Conservation (phyloP, 148 eudicot species). For the Chenopodium album region DNA sequence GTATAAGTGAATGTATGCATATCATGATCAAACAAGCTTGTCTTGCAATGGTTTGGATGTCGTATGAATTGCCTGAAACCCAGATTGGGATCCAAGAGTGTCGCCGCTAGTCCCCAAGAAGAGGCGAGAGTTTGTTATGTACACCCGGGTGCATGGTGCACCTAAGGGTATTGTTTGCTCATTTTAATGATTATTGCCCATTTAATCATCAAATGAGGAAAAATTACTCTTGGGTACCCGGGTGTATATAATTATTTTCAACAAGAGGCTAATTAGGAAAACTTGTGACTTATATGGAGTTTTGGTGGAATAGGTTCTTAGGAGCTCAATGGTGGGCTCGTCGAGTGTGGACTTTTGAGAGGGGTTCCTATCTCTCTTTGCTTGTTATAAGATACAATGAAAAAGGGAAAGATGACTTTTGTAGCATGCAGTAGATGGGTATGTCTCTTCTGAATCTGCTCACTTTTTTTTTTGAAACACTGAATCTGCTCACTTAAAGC, state of each 20-base stretch:
- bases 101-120: not conserved
- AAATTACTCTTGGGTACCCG: no score
- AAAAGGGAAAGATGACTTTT: not conserved
- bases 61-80: not conserved
- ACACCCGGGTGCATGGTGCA: no score
- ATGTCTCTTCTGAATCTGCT: no score
- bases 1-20: no score
- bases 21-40: not conserved
- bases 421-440: not conserved
- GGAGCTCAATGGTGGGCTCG: not conserved
- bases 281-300: not conserved
- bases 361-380: not conserved
- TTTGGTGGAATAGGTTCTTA: not conserved
- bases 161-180: no score
- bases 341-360: not conserved
- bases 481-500: not conserved
- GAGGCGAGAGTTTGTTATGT: no score
- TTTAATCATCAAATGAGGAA: no score
- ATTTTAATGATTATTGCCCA: no score
- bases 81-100: not conserved
- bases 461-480: not conserved
- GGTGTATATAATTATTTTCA: no score
- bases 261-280: not conserved
- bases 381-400: not conserved
- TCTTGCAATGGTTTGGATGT: not conserved